Evolutionary conservation across 352 stramenopile genomes (phyloP).

Genomic region (Pythium dissimile): DNA sequence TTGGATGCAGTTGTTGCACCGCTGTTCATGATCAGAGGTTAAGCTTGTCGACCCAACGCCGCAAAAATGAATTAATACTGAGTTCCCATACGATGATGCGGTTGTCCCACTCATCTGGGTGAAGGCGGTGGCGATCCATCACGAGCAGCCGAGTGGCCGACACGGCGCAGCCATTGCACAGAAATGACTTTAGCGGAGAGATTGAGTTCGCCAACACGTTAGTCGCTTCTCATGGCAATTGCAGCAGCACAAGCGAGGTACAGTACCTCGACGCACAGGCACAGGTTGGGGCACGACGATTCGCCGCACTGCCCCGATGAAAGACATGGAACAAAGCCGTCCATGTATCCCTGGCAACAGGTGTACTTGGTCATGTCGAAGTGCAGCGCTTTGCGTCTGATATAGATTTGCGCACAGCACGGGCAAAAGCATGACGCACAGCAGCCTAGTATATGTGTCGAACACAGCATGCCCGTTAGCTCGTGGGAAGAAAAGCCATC

Average conservation of each 20-base stretch:
- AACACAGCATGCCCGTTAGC: neutral
- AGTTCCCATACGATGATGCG: slow-evolving; percentile 76
- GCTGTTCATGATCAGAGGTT: slow-evolving; percentile 36
- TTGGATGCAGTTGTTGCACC: slow-evolving; percentile 94
- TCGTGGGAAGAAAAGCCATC: neutral
- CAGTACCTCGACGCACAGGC: slow-evolving; percentile 87
- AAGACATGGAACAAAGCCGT: slow-evolving; percentile 84
- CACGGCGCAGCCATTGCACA: slow-evolving; percentile 88
- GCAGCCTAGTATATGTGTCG: slow-evolving; percentile 52
- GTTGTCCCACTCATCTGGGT: slow-evolving; percentile 92
- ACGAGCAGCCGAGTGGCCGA: slow-evolving; percentile 88
- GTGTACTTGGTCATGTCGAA: slow-evolving; percentile 91
- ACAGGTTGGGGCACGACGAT: slow-evolving; percentile 80
- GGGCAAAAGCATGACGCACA: slow-evolving; percentile 78
- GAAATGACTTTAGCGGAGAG: slow-evolving; percentile 42
- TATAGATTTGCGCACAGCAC: slow-evolving; percentile 88
- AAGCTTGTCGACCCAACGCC: neutral
- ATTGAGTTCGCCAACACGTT: neutral
- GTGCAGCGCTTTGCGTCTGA: slow-evolving; percentile 90
- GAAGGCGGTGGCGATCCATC: slow-evolving; percentile 89
- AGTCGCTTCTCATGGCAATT: neutral
- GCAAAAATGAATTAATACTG: too few species aligned
- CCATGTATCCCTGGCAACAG: slow-evolving; percentile 93
- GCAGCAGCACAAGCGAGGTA: neutral
- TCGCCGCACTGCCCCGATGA: slow-evolving; percentile 86